phyloP scores from a whole-genome alignment of 2,329 filamentous ascomycete species.

The Periconia digitata region DNA sequence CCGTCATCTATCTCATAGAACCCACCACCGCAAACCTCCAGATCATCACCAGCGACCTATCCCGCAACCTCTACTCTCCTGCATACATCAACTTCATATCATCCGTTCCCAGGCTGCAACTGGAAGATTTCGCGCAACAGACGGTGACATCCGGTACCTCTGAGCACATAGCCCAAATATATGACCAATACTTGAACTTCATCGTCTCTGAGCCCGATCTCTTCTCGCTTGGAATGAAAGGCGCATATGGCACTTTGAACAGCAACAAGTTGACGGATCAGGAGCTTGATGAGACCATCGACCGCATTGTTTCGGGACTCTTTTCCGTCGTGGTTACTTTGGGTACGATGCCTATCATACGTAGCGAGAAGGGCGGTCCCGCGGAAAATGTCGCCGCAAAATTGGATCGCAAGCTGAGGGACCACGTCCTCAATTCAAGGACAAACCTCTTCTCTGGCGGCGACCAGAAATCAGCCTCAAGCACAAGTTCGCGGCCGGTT shows the following conservation, averaged over 20 bases:
- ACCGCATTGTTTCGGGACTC: constrained; percentile 91
- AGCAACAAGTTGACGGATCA: constrained; percentile 89
- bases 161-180: constrained; percentile 88
- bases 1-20: constrained; percentile 94
- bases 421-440: constrained; percentile 96
- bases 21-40: constrained; percentile 80
- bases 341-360: constrained; percentile 95
- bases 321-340: constrained; percentile 99
- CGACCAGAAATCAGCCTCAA: constrained; percentile 60
- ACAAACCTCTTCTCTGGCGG: constrained; percentile 86
- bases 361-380: constrained; percentile 88
- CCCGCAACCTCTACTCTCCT: constrained; percentile 82
- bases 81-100: constrained; percentile 97
- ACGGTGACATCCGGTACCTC: constrained; percentile 82
- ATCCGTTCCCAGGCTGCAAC: constrained; percentile 82
- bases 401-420: constrained; percentile 90
- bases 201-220: constrained; percentile 93
- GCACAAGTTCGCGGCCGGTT: constrained; percentile 72
- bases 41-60: constrained; percentile 80
- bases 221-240: constrained; percentile 91
- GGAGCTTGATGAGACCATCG: constrained; percentile 81
- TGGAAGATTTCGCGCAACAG: constrained; percentile 92
- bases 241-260: constrained; percentile 96
- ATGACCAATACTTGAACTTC: constrained; percentile 96
- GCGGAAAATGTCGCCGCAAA: constrained; percentile 94